phyloP scores from a whole-genome alignment of 345 rosid species.

The Acer saccharum region DNA sequence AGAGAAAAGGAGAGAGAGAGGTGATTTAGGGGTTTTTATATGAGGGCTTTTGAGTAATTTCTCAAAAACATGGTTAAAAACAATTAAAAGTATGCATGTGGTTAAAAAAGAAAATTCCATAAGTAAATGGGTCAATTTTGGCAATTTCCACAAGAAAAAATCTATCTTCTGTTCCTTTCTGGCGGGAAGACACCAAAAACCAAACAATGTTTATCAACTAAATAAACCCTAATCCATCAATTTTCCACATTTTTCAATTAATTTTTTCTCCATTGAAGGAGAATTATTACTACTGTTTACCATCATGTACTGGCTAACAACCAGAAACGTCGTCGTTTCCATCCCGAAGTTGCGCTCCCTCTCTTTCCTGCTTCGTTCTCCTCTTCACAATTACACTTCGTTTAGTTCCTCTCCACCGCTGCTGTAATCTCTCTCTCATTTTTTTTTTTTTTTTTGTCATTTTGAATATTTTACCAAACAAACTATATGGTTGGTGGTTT shows the following conservation, averaged over 20 bases:
- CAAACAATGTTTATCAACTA: not conserved
- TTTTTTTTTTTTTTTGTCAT: not conserved
- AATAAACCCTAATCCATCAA: slow-evolving; percentile 10
- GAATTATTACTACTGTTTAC: not conserved
- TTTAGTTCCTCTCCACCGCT: slow-evolving; percentile 39
- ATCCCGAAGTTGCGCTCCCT: slow-evolving; percentile 65
- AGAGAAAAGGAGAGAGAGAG: too few species aligned
- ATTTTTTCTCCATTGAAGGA: not conserved
- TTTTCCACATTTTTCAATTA: not conserved
- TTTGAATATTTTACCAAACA: too few species aligned
- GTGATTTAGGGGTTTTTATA: too few species aligned
- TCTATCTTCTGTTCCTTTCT: not conserved
- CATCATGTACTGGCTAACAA: slow-evolving; percentile 73
- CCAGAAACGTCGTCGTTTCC: slow-evolving; percentile 63
- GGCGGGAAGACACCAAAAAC: slow-evolving; percentile 15
- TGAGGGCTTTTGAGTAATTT: too few species aligned
- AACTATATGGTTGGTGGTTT: not conserved
- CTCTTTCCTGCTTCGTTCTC: slow-evolving; percentile 50
- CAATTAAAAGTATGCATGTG: too few species aligned
- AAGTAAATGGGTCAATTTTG: too few species aligned
- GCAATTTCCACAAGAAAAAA: too few species aligned
- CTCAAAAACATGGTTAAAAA: too few species aligned
- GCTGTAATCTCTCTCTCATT: slow-evolving; percentile 42
- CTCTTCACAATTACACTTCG: slow-evolving; percentile 41
- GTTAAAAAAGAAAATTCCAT: too few species aligned